Evolutionary conservation across 1,284 basidiomycete species (phyloP).

Genomic region (Stereum hirsutum): DNA sequence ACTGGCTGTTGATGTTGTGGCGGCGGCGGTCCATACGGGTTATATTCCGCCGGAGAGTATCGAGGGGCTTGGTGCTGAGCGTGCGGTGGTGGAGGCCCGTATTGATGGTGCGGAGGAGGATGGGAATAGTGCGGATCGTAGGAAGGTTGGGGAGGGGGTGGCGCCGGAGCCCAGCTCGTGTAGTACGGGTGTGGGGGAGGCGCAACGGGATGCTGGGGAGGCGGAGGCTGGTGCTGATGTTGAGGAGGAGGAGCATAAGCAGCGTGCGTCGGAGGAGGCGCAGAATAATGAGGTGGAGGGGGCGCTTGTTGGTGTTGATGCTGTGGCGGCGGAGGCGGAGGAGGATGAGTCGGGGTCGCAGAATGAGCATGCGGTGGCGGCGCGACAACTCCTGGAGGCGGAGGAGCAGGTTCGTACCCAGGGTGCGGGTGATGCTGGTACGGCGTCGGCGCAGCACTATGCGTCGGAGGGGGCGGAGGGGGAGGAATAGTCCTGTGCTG

Average conservation of each 20-base stretch:
- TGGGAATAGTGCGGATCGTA: slow-evolving; percentile 14
- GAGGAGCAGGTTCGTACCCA: slow-evolving; percentile 9
- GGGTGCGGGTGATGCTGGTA: neutral
- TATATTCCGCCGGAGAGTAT: slow-evolving; percentile 3
- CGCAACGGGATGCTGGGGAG: slow-evolving; percentile 17
- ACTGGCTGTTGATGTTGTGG: slow-evolving; percentile 5
- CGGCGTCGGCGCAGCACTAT: neutral
- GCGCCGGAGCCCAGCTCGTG: slow-evolving; percentile 13
- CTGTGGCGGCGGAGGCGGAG: slow-evolving; percentile 16
- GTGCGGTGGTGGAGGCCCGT: slow-evolving; percentile 9
- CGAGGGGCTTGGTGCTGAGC: slow-evolving; percentile 5
- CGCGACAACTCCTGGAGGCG: slow-evolving; percentile 17
- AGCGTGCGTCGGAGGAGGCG: slow-evolving; percentile 15
- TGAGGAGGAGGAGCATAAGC: slow-evolving; percentile 16
- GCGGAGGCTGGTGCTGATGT: slow-evolving; percentile 16
- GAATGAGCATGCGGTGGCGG: slow-evolving; percentile 12
- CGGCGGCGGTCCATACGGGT: slow-evolving; percentile 5
- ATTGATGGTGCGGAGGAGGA: slow-evolving; percentile 13
- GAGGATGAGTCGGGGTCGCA: slow-evolving; percentile 7
- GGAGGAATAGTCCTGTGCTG: slow-evolving; percentile 7
- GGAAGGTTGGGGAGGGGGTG: slow-evolving; percentile 15
- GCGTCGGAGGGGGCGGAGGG: slow-evolving; percentile 3
- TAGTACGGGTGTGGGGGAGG: slow-evolving; percentile 20
- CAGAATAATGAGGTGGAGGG: slow-evolving; percentile 15
- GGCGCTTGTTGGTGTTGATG: slow-evolving; percentile 19